phyloP scores from a whole-genome alignment of 2,329 filamentous ascomycete species.

The Paracorniculantispora psalliotae region DNA sequence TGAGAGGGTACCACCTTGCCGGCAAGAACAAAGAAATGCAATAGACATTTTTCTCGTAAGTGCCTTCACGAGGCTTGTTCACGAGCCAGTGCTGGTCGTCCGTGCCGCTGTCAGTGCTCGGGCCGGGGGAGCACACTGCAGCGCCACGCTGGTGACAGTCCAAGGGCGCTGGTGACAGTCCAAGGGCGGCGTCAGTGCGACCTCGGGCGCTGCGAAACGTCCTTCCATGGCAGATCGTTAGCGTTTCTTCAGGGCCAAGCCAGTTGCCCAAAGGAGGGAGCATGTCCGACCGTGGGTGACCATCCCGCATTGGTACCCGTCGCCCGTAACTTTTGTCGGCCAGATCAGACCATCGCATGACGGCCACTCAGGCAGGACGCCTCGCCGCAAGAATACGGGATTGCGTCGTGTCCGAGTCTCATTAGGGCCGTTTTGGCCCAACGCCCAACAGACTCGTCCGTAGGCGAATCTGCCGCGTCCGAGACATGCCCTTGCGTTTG shows the following conservation, averaged over 20 bases:
- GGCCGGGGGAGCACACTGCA: neutral
- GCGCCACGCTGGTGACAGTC: neutral
- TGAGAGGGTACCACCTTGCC: neutral
- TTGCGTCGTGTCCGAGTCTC: neutral
- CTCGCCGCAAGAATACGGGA: neutral
- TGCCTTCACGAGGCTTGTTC: neutral
- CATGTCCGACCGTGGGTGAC: neutral
- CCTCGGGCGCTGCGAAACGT: neutral
- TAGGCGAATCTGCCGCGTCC: neutral
- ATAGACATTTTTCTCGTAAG: neutral
- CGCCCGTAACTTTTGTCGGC: neutral
- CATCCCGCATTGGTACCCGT: neutral
- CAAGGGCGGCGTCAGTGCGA: neutral
- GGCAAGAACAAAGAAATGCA: neutral
- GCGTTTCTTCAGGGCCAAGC: neutral
- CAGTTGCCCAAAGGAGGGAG: neutral
- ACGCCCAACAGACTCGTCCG: neutral
- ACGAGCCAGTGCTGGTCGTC: neutral
- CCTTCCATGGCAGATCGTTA: neutral
- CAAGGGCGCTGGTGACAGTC: too few species aligned
- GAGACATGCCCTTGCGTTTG: constrained; percentile 6
- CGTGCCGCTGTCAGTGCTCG: neutral
- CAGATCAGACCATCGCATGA: constrained; percentile 5
- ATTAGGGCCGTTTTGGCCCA: neutral
- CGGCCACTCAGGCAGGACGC: neutral